A percentile compares a stretch with the other conserved stretches of the same genome.
Conservation (phyloP, 139 green algal genomes). For the Tetratostichococcus sp. region DNA sequence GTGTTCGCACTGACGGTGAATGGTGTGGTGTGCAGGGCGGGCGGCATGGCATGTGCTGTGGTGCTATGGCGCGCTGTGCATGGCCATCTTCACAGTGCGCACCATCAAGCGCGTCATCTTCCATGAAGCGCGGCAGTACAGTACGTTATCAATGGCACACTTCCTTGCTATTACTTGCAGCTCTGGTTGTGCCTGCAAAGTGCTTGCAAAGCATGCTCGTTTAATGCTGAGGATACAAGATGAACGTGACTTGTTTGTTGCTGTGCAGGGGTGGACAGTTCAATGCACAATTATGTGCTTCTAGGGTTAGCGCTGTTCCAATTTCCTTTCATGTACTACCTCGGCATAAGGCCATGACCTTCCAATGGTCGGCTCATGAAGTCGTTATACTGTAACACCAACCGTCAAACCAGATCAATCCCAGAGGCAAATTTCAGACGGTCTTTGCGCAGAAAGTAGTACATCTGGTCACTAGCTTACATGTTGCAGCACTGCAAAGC, state of each 20-base stretch:
- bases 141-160: conserved; percentile 21
- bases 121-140: conserved; percentile 66
- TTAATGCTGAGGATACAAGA: too few relatives aligned
- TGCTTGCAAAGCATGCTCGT: too few relatives aligned
- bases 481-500: too few relatives aligned
- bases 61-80: conserved; percentile 72
- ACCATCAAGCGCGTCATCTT: conserved; percentile 92
- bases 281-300: conserved; percentile 81
- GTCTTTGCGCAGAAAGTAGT: too few relatives aligned
- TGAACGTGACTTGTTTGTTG: neutral
- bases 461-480: too few relatives aligned
- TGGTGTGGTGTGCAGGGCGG: conserved; percentile 26
- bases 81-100: conserved; percentile 86
- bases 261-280: conserved; percentile 56
- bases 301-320: conserved; percentile 75
- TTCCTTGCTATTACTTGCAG: too few relatives aligned
- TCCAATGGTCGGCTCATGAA: neutral
- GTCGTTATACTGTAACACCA: too few relatives aligned
- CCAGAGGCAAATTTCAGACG: too few relatives aligned
- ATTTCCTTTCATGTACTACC: conserved; percentile 72
- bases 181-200: too few relatives aligned
- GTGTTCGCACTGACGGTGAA: too few relatives aligned
- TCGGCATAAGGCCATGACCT: conserved; percentile 13
- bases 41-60: conserved; percentile 61
- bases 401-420: too few relatives aligned